Evolutionary conservation across 495 filamentous ascomycete species (phyloP).

Genomic region (Penicillium diatomitis): DNA sequence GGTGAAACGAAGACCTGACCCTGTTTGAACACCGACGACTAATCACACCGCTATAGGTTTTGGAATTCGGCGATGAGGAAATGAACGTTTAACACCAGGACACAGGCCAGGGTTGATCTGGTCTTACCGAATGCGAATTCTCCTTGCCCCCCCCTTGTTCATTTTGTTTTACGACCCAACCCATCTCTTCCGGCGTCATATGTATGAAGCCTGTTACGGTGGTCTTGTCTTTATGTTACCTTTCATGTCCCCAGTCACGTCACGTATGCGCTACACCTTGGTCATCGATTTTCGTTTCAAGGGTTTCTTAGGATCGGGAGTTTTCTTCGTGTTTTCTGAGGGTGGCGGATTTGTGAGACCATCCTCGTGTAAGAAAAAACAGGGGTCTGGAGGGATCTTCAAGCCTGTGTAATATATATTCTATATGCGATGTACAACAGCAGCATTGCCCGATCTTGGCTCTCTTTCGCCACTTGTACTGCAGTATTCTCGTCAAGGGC

Average conservation of each 20-base stretch:
- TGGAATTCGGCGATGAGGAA: slow-evolving; percentile 25
- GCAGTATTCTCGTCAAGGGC: too few relatives aligned
- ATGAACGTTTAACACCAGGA: slow-evolving; percentile 2
- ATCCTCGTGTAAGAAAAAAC: slow-evolving; percentile 9
- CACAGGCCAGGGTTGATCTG: neutral
- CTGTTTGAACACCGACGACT: too few relatives aligned
- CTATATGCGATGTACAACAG: slow-evolving; percentile 18
- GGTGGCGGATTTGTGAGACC: slow-evolving; percentile 12
- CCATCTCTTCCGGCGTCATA: slow-evolving; percentile 13
- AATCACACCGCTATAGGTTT: slow-evolving; percentile 8
- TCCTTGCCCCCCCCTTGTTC: too few relatives aligned
- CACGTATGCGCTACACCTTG: slow-evolving; percentile 15
- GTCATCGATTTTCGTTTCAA: slow-evolving; percentile 18
- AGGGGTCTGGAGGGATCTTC: slow-evolving; percentile 2
- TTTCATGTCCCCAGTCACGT: slow-evolving; percentile 9
- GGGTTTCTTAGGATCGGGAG: slow-evolving; percentile 21
- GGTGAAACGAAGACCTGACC: too few relatives aligned
- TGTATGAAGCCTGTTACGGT: slow-evolving; percentile 8
- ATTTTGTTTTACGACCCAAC: slow-evolving; percentile 4
- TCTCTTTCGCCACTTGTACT: neutral
- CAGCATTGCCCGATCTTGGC: neutral
- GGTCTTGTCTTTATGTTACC: slow-evolving; percentile 5
- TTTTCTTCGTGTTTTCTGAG: slow-evolving; percentile 12
- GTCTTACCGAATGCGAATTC: too few relatives aligned
- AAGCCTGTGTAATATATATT: slow-evolving; percentile 22